Base-by-base conservation (phyloP, 345 rosid genomes). In the Pseudoturritis turrita region DNA sequence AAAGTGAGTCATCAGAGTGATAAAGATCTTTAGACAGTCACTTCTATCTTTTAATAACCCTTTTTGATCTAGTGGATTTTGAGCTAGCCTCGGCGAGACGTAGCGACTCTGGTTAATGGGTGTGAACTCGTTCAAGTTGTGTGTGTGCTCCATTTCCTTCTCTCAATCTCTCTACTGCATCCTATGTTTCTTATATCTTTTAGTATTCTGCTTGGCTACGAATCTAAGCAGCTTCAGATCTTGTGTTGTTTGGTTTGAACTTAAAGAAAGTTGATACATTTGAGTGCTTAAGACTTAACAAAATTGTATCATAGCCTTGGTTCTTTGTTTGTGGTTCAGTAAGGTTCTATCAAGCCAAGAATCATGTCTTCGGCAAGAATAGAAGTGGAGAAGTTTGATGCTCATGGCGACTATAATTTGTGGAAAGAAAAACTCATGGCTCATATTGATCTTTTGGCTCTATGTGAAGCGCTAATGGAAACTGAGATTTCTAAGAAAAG, bases 331-430 rank as follows among this genome's bases (percentile, higher is more conserved):
- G 31, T 12, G 23, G 11, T 18, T 45, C 6, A 3, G 12, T 2
- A 14, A 11, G 1, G 13, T 3, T 14, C n/a, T 25, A 2, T 25
- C 56, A 23, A 23, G 31, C 39, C 0, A 0, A 1, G 10, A 56
- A 18, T 2, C 62, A 56, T 56, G 62, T 4, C 43, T 15, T 56
- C 26, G 1, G 15, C 41, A 0, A 18, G 62, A 2, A 56, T 33
- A 15, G 43, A 56, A 10, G 43, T 56, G 22, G 62, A 56, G 25
- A 56, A 56, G 26, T 56, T 56, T 35, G 43, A 56, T 33, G 61
- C 25, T 0, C 23, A n/a, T 8, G 41, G 41, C 0, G 62, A 56
- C 43, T 56, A 56, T 11, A 56, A 26, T 1, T 13, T 56, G 8
- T 45, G 55, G 55, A 62, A 50, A 2, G 59, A 65, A 10, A 65